phyloP scores from a whole-genome alignment of 495 filamentous ascomycete genomes.

The Friedmanniomyces simplex region DNA sequence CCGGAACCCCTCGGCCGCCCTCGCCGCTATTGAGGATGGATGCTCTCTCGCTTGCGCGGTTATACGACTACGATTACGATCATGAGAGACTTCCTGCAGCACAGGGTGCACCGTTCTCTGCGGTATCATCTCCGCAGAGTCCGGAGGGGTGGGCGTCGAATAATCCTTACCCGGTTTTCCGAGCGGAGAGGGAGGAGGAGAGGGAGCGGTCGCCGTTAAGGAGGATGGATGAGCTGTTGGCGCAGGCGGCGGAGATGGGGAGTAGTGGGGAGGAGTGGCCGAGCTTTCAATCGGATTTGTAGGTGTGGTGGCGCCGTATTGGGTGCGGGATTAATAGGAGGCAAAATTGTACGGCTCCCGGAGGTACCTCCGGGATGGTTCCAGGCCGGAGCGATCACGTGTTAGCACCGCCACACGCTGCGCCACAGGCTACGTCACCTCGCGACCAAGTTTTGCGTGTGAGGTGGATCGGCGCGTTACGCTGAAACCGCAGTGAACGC shows the following conservation, averaged over 20 bases:
- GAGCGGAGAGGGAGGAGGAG: neutral
- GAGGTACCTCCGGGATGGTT: no score
- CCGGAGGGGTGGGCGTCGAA: neutral
- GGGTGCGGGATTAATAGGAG: no score
- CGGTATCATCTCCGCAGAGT: neutral
- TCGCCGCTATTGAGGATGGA: constrained; percentile 2
- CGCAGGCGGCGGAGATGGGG: neutral
- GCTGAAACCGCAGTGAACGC: no score
- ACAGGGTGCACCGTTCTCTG: neutral
- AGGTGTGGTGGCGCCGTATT: neutral
- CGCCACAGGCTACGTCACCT: no score
- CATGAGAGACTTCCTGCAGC: no score
- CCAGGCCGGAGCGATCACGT: no score
- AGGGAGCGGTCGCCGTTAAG: neutral
- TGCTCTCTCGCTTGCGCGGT: constrained; percentile 1
- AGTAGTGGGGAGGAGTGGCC: neutral
- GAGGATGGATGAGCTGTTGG: neutral
- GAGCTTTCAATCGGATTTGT: neutral
- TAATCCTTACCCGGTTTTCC: neutral
- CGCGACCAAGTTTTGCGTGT: no score
- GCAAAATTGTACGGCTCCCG: no score
- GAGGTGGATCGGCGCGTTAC: no score
- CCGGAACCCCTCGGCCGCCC: neutral
- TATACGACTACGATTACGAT: constrained; percentile 3
- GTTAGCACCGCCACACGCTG: no score